phyloP scores from a whole-genome alignment of 2,329 filamentous ascomycete species.

The Cladobotryum protrusum region DNA sequence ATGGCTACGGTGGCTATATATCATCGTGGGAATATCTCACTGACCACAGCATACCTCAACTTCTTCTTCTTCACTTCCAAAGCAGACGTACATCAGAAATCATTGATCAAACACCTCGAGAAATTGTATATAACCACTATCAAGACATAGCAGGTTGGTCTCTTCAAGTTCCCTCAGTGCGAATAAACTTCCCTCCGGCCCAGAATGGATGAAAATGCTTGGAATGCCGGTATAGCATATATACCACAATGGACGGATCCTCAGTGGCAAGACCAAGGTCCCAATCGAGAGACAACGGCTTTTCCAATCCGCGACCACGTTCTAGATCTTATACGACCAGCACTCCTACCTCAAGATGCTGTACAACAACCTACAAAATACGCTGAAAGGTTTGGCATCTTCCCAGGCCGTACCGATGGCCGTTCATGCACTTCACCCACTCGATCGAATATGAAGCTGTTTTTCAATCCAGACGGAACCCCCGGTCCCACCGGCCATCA shows the following conservation, averaged over 20 bases:
- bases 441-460: constrained; percentile 8
- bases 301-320: constrained; percentile 14
- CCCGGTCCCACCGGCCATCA: constrained; percentile 15
- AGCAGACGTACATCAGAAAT: too few species aligned
- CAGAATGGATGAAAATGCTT: background rate
- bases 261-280: constrained; percentile 19
- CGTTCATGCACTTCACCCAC: constrained; percentile 27
- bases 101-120: too few species aligned
- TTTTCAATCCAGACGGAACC: too few species aligned
- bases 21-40: too few species aligned
- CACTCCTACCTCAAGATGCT: constrained; percentile 18
- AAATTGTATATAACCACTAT: too few species aligned
- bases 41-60: too few species aligned
- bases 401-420: constrained; percentile 22
- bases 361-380: constrained; percentile 20
- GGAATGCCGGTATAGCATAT: constrained; percentile 5
- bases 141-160: too few species aligned
- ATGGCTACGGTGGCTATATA: too few species aligned
- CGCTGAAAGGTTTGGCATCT: constrained; percentile 24
- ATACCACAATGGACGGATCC: constrained; percentile 24
- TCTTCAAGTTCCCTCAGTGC: too few species aligned
- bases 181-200: too few species aligned
- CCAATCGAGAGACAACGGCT: constrained; percentile 5
- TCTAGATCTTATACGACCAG: constrained; percentile 19
- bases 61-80: too few species aligned